phyloP scores from a whole-genome alignment of 2,329 filamentous ascomycete genomes.

The Colletotrichum sp. region DNA sequence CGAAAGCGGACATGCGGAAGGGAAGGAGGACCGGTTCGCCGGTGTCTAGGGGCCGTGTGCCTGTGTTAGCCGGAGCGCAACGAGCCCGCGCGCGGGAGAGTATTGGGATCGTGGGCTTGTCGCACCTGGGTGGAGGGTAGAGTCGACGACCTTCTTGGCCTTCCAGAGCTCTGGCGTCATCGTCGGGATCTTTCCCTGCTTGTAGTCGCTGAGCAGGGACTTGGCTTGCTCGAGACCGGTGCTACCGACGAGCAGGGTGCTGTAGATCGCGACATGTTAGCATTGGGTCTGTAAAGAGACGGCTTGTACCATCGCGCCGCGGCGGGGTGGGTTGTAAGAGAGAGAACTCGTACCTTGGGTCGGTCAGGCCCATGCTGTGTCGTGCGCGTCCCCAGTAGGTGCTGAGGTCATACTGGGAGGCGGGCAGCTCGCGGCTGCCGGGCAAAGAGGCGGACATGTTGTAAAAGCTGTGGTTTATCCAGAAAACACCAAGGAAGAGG shows the following conservation, averaged over 20 bases:
- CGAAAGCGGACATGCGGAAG: slow-evolving; percentile 97
- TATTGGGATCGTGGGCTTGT: not conserved
- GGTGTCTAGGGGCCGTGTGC: slow-evolving; percentile 69
- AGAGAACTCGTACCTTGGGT: slow-evolving; percentile 80
- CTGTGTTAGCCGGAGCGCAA: slow-evolving; percentile 9
- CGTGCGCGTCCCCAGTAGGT: slow-evolving; percentile 96
- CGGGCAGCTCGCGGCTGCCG: slow-evolving; percentile 80
- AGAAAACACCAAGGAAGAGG: not conserved
- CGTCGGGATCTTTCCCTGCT: slow-evolving; percentile 75
- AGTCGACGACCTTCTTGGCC: slow-evolving; percentile 97
- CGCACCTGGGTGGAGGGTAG: slow-evolving; percentile 91
- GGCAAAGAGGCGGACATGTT: slow-evolving; percentile 71
- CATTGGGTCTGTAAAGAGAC: not conserved
- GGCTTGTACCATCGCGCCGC: not conserved
- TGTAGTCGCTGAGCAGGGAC: slow-evolving; percentile 80
- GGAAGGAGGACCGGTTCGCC: slow-evolving; percentile 91
- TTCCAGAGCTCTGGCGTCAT: slow-evolving; percentile 94
- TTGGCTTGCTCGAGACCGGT: slow-evolving; percentile 87
- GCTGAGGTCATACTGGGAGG: slow-evolving; percentile 88
- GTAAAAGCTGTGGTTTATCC: not conserved
- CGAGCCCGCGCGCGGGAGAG: not conserved
- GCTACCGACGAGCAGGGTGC: slow-evolving; percentile 83
- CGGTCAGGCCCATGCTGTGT: slow-evolving; percentile 88
- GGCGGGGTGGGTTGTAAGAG: not conserved
- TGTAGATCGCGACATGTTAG: slow-evolving; percentile 40